Evolutionary conservation across 192 early-diverging fungal genomes (phyloP).

Genomic region (Dissophora globulifera): DNA sequence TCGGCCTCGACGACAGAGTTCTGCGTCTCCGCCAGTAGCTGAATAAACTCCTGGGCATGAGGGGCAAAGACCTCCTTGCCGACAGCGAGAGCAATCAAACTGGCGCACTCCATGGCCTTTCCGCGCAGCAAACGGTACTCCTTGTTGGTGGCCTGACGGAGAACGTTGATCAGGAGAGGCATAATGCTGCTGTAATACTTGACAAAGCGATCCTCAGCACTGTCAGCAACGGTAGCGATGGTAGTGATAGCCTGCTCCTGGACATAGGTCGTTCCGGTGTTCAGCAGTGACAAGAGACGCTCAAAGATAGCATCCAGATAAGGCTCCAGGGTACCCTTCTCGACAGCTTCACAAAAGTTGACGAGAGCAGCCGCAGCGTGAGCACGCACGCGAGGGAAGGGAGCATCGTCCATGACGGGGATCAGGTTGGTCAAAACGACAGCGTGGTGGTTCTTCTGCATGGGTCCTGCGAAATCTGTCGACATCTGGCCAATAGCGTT

Average conservation of each 20-base stretch:
- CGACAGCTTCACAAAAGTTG: constrained; percentile 94
- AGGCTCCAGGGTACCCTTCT: constrained; percentile 84
- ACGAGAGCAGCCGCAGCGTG: constrained; percentile 97
- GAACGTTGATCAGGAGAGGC: constrained; percentile 92
- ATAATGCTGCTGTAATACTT: constrained; percentile 96
- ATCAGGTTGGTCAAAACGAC: constrained; percentile 81
- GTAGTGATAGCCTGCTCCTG: constrained; percentile 99
- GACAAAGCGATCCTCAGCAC: constrained; percentile 88
- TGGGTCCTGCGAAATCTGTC: constrained; percentile 88
- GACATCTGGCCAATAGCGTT: constrained; percentile 98
- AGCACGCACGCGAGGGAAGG: constrained; percentile 89
- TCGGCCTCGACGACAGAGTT: constrained; percentile 84
- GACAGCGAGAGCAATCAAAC: constrained; percentile 92
- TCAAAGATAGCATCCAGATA: constrained; percentile 93
- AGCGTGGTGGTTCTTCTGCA: constrained; percentile 81
- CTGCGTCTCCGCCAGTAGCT: constrained; percentile 86
- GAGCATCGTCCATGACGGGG: constrained; percentile 82
- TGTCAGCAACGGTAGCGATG: constrained; percentile 96
- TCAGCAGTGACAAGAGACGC: constrained; percentile 85
- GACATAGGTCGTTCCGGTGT: constrained; percentile 88
- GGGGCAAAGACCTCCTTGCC: constrained; percentile 88
- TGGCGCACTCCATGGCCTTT: constrained; percentile 98
- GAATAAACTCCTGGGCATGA: constrained; percentile 82
- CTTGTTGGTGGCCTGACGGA: constrained; percentile 83
- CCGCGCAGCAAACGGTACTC: constrained; percentile 94